A percentile compares a stretch with the other conserved stretches of the same genome.
phyloP scores from a whole-genome alignment of 169 alveolate species.

The Besnoitia besnoiti region DNA sequence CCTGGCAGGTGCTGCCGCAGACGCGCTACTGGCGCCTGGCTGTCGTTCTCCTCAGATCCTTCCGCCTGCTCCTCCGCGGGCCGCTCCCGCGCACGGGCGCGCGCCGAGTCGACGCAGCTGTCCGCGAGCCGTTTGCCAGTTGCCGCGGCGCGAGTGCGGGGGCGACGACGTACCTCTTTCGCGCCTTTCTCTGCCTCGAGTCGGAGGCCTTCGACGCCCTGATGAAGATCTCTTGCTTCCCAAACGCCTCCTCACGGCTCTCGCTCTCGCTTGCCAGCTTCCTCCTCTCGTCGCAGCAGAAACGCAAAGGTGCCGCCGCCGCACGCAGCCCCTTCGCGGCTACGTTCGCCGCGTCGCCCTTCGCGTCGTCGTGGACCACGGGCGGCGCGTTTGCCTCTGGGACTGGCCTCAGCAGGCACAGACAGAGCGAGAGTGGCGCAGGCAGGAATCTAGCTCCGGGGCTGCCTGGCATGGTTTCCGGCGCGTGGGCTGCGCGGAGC shows the following conservation, averaged over 20 bases:
- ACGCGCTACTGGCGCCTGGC: conserved; percentile 64
- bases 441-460: no score
- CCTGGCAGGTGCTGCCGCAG: conserved; percentile 49
- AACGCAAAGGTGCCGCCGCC: background rate
- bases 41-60: conserved; percentile 33
- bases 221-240: conserved; percentile 55
- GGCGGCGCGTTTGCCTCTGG: background rate
- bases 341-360: background rate
- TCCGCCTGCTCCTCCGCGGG: conserved; percentile 49
- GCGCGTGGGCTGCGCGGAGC: background rate
- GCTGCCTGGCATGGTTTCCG: no score
- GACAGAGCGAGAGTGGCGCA: no score
- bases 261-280: conserved; percentile 10
- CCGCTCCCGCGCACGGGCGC: conserved; percentile 58
- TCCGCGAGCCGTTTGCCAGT: conserved; percentile 49
- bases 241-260: background rate
- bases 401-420: background rate
- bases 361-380: background rate
- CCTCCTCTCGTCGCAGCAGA: conserved; percentile 30
- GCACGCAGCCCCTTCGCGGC: background rate
- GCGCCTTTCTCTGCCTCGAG: conserved; percentile 12
- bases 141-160: background rate
- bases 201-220: conserved; percentile 62
- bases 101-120: conserved; percentile 48
- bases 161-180: conserved; percentile 33